Evolutionary conservation across 306 rosid species (phyloP), one percentile per base, ranked within the genome.

Genomic region (Argentina anserina): DNA sequence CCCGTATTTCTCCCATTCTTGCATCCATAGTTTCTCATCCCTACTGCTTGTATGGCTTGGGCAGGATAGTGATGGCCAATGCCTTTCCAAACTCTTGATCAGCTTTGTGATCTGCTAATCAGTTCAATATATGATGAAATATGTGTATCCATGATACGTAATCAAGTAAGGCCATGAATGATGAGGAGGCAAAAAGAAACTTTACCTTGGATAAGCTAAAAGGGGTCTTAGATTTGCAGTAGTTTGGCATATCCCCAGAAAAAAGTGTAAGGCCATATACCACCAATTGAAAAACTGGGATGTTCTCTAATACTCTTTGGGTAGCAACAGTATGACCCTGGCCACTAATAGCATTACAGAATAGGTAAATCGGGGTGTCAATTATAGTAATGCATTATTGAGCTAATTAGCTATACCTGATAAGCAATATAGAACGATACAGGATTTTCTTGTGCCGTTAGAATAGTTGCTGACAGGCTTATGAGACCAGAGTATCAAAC

Each of bases 251-350:
- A 39, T 39, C 25, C 28, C 49, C 69, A 14, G 49, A 37, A 65
- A 65, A 65, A 39, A 17, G 50, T 65, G 12, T n/a, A 65, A 15
- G 69, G 5, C 69, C 69, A 39, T 37, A 39, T 37, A 14, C 69
- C 69, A 37, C 47, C 69, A 21, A 64, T 11, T 21, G 43, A 37
- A 33, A 64, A 64, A 64, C 18, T 39, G 47, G 69, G 43, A 6
- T 59, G 65, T 39, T 23, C 6, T 39, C 15, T 64, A 6, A 21
- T 14, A 64, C 20, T 64, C 69, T 12, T 64, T 39, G 49, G 49
- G 47, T 64, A 37, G 69, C 69, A 64, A 64, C 69, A 39, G 6
- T 37, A 64, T n/a, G 69, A 64, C 46, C 47, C 69, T 64, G 49
- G 69, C 49, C 47, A n/a, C 47, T 64, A 64, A 37, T 11, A 25